Percentiles rank a stretch among this genome's conserved stretches.
Conservation (phyloP, 371 early-diverging fungal species). For the Conidiobolus coronatus region DNA sequence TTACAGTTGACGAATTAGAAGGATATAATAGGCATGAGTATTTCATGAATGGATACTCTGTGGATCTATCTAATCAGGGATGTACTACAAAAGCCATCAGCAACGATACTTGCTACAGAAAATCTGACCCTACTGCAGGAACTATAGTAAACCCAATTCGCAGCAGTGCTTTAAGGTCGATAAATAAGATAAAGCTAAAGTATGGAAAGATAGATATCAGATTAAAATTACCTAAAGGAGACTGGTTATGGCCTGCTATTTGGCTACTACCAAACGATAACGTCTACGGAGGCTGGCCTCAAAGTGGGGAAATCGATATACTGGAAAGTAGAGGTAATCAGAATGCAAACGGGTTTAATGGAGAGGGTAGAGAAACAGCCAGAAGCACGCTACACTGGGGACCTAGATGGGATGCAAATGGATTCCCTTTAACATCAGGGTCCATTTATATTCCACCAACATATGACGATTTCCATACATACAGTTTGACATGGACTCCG, state of each 20-base stretch:
- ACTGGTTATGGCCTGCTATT: slow-evolving; percentile 41
- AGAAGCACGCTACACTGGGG: slow-evolving; percentile 4
- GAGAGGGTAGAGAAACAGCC: neutral
- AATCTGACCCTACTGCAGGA: slow-evolving; percentile 8
- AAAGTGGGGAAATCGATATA: slow-evolving; percentile 20
- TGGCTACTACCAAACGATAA: slow-evolving; percentile 45
- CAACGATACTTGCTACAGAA: slow-evolving; percentile 10
- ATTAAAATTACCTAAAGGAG: slow-evolving; percentile 34
- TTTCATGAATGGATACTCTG: slow-evolving; percentile 10
- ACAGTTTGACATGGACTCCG: slow-evolving; percentile 31
- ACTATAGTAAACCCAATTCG: slow-evolving; percentile 4
- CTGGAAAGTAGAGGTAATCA: slow-evolving; percentile 1
- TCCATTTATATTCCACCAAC: neutral
- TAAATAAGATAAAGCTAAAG: slow-evolving; percentile 11
- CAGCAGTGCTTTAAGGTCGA: neutral
- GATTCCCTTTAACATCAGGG: neutral
- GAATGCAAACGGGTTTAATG: slow-evolving; percentile 6
- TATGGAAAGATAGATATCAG: slow-evolving; percentile 39
- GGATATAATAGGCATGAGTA: neutral
- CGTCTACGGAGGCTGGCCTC: slow-evolving; percentile 45
- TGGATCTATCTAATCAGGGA: slow-evolving; percentile 8
- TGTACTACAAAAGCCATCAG: slow-evolving; percentile 6
- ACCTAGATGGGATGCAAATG: neutral
- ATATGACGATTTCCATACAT: slow-evolving; percentile 17
- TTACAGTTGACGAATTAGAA: slow-evolving; percentile 14